Base-by-base conservation (phyloP, 1,139 yeast genomes). In the Citeromyces hawaiiensis region DNA sequence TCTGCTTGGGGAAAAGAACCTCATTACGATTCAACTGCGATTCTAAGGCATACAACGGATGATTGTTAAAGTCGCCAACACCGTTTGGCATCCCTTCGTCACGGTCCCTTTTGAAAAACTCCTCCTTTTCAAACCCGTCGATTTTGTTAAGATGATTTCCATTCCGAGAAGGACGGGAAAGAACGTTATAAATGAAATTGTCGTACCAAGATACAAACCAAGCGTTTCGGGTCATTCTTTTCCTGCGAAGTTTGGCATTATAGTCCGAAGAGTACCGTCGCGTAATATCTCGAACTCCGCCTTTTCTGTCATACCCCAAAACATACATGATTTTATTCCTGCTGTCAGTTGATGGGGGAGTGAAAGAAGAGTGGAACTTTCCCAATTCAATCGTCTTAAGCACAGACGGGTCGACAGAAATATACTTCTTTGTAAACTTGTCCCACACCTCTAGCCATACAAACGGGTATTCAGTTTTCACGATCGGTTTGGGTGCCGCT, bases 391-490 rank as follows among this genome's bases (percentile, higher is more conserved):
- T 74, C 0, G 70, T 59, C 41, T 72, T 60, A 37, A 77, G 68
- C 15, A 75, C 77, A 1, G 79, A 63, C 0, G 96, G 94, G 50
- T 91, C 97, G 1, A 87, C 66, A 4, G 94, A 75, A n/a, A 86
- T 69, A 94, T 96, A 88, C 44, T 70, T 72, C 43, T 75, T 69
- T 4, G 75, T 59, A 44, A 69, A 73, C 39, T 70, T 70, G 54
- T 91, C 91, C 94, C 95, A 91, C 0, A 83, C 96, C 55, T 91
- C 99, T 13, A 76, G 78, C 98, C 98, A 91, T 52, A 82, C 86
- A 0, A 86, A 66, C 0, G 97, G 97, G 51, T 63, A 79, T 4
- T 56, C 51, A 6, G 17, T 21, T 33, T 33, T 17, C 9, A 4
- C n/a, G 36, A 34, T 10, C 19, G 35, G n/a, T 6, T 14, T 8